Percentiles rank a stretch among this genome's conserved stretches.
phyloP scores from a whole-genome alignment of 2,329 filamentous ascomycete genomes.

The Monilinia aucupariae region DNA sequence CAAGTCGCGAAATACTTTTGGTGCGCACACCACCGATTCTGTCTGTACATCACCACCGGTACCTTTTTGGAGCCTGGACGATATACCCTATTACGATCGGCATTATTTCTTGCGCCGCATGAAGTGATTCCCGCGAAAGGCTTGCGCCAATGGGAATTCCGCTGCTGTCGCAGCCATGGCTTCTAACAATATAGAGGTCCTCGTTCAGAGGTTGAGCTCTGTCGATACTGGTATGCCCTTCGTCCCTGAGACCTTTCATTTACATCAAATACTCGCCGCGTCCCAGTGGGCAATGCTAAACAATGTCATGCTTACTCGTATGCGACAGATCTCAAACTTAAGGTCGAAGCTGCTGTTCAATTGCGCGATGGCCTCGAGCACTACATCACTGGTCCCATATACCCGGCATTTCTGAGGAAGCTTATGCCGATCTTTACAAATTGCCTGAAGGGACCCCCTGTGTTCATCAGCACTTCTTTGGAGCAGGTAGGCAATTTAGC shows the following conservation, averaged over 20 bases:
- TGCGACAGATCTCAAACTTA: slow-evolving; percentile 67
- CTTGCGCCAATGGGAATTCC: slow-evolving; percentile 29
- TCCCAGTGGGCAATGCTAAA: background rate
- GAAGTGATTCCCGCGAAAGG: slow-evolving; percentile 16
- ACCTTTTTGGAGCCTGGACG: slow-evolving; percentile 7
- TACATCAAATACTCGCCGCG: background rate
- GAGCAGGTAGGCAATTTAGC: slow-evolving; percentile 65
- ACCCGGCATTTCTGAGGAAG: slow-evolving; percentile 75
- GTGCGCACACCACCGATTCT: background rate
- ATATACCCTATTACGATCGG: background rate
- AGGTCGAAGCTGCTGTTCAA: slow-evolving; percentile 75
- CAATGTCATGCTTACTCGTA: slow-evolving; percentile 19
- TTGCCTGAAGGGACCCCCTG: slow-evolving; percentile 77
- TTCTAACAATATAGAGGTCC: slow-evolving; percentile 55
- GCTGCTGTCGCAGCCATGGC: slow-evolving; percentile 53
- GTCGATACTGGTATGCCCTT: slow-evolving; percentile 30
- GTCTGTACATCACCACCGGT: background rate
- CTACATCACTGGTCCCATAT: slow-evolving; percentile 73
- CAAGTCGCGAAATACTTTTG: background rate
- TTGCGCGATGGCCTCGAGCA: slow-evolving; percentile 89
- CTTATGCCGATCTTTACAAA: slow-evolving; percentile 85
- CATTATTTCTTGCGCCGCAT: slow-evolving; percentile 11
- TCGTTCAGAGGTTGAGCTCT: slow-evolving; percentile 51
- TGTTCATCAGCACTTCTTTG: slow-evolving; percentile 83
- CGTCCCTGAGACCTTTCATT: background rate